phyloP scores from a whole-genome alignment of 768 basidiomycete species.

The Tricholoma furcatifolium region DNA sequence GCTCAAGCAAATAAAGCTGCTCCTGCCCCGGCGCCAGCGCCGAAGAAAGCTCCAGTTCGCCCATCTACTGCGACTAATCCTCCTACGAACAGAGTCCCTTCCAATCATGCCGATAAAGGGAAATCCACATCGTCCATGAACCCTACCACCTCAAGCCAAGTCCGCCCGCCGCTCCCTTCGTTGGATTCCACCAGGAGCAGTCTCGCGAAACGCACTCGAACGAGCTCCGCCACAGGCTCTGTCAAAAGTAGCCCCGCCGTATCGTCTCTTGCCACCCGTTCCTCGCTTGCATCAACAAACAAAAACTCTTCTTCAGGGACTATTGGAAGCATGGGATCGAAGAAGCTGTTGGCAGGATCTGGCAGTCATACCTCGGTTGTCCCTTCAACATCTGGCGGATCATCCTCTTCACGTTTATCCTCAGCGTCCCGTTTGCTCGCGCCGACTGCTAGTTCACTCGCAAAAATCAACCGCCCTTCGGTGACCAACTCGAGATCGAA shows the following conservation, averaged over 20 bases:
- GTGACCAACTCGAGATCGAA: constrained; percentile 9
- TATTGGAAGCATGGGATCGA: constrained; percentile 35
- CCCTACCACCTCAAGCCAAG: constrained; percentile 16
- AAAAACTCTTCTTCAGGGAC: constrained; percentile 20
- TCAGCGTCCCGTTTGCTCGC: constrained; percentile 55
- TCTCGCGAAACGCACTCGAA: constrained; percentile 6
- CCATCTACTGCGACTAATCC: constrained; percentile 20
- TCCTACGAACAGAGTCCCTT: constrained; percentile 13
- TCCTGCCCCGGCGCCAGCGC: constrained; percentile 11
- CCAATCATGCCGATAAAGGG: constrained; percentile 17
- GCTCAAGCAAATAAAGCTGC: constrained; percentile 17
- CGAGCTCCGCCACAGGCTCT: constrained; percentile 14
- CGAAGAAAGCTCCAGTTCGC: constrained; percentile 15
- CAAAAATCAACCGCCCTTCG: constrained; percentile 41
- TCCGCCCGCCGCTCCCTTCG: constrained; percentile 22
- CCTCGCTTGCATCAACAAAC: constrained; percentile 24
- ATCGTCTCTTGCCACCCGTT: constrained; percentile 46
- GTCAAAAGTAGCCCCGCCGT: constrained; percentile 24
- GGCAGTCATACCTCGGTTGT: background rate
- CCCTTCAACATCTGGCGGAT: constrained; percentile 9
- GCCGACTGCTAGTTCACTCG: constrained; percentile 76
- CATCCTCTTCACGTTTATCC: constrained; percentile 21
- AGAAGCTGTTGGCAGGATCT: constrained; percentile 20
- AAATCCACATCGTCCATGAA: constrained; percentile 14
- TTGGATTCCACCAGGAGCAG: constrained; percentile 9